Evolutionary conservation across 805 yeast genomes (phyloP), one percentile per base, ranked within the genome.

Genomic region (Saccharomycopsis sp.): DNA sequence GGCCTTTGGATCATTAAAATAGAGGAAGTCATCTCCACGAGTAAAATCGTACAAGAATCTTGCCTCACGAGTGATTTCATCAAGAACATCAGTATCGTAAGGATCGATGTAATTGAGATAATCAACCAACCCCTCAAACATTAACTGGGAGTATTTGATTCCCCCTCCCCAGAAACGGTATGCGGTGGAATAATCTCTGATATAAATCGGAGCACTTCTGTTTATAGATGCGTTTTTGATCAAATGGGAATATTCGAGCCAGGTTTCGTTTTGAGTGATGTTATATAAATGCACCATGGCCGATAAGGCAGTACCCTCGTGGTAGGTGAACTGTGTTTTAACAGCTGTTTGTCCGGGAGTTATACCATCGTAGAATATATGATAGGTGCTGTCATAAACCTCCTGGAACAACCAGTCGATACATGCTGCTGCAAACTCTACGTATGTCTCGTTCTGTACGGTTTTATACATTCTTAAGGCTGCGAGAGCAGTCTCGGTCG

Each of bases 101-200:
- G n/a, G n/a, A n/a, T 57, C 60, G 14, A 60, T 60, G 1, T 73
- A 65, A 63, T 72, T 64, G 64, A 82, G 66, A 68, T 82, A 85
- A 67, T 85, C 89, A 3, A 87, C 87, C 55, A 84, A 72, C 0
- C 90, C 90, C 68, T 84, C 89, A 50, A 84, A 74, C 55, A 85
- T 71, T 63, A 85, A 73, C 67, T 85, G 90, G 57, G 81, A 76
- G 68, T 84, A 85, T 70, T 80, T 82, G 0, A 85, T 77, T 12
- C 81, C 73, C 65, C 84, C 89, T 64, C 86, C 76, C 82, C 86
- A 85, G 70, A 78, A 83, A 55, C 90, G 72, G 66, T 73, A 69
- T 56, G 75, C 78, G 29, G 58, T 70, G 59, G 82, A 82, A 54
- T 64, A 68, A 67, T 85, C 90, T 64, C 90, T 77, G 69, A 84